A percentile compares a stretch with the other conserved stretches of the same genome.
Evolutionary conservation across 306 rosid species (phyloP).

Genomic region (Biancaea sappan): DNA sequence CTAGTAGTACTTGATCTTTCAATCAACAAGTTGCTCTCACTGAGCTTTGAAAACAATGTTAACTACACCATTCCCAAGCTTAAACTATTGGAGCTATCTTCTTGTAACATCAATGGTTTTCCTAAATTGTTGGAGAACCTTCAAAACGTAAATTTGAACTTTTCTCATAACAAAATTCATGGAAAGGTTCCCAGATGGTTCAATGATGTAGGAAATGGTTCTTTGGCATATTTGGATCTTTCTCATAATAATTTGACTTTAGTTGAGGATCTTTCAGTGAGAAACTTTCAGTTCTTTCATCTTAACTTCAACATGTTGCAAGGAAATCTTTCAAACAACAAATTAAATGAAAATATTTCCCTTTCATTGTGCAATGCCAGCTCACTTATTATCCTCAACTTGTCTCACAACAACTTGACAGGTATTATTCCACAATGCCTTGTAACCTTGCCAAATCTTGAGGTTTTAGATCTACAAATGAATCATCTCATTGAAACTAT

Average conservation of each 20-base stretch:
- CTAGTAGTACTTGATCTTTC: background rate
- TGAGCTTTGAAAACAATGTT: background rate
- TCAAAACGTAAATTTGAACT: background rate
- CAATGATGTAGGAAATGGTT: background rate
- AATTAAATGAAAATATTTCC: constrained; percentile 18
- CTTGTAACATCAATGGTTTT: constrained; percentile 22
- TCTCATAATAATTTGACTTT: constrained; percentile 27
- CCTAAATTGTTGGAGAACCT: constrained; percentile 20
- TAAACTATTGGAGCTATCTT: background rate
- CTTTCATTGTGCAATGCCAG: background rate
- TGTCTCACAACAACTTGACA: constrained; percentile 24
- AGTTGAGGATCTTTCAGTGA: background rate
- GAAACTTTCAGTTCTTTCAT: fast-evolving
- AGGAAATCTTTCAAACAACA: constrained; percentile 30
- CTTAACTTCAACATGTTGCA: constrained; percentile 33
- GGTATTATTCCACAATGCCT: background rate
- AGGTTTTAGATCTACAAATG: background rate
- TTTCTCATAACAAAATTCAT: background rate
- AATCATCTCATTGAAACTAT: background rate
- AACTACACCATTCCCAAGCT: constrained; percentile 19
- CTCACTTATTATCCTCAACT: background rate
- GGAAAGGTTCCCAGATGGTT: background rate
- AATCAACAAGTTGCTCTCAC: background rate
- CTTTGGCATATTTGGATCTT: background rate
- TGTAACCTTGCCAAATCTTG: background rate